These are phyloP conservation scores for Microbotryum lychnidis-dioicae DNA, from an alignment of 1,284 basidiomycete species.

Conservation along the genomic window DNA sequence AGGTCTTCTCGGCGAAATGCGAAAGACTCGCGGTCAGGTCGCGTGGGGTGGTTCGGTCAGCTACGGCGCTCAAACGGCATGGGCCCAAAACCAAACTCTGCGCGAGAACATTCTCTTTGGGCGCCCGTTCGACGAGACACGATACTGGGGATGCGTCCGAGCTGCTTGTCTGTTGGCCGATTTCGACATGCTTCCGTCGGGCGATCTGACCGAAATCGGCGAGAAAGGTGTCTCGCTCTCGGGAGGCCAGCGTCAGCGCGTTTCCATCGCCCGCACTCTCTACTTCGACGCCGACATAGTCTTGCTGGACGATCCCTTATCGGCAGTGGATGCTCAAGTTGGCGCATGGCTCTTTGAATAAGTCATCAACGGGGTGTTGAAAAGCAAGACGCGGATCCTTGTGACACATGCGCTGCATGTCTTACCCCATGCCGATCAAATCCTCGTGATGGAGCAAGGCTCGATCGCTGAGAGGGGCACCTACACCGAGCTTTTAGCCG, in stretches of 20 bases:
- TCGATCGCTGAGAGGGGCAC: conserved; percentile 53
- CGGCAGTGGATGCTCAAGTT: conserved; percentile 75
- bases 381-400: conserved; percentile 63
- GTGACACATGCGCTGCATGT: conserved; percentile 42
- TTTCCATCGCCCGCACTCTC: conserved; percentile 57
- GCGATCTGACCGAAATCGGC: conserved; percentile 58
- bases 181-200: conserved; percentile 61
- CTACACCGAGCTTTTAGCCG: conserved; percentile 35
- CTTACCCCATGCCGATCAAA: conserved; percentile 35
- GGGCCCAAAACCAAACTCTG: conserved; percentile 75
- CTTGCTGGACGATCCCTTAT: conserved; percentile 64
- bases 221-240: conserved; percentile 48
- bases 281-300: conserved; percentile 63
- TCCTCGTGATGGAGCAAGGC: conserved; percentile 58
- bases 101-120: conserved; percentile 49
- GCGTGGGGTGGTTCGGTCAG: conserved; percentile 43
- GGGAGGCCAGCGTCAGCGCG: conserved; percentile 57
- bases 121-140: conserved; percentile 46
- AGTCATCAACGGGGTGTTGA: conserved; percentile 60
- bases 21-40: conserved; percentile 49
- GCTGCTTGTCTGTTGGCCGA: conserved; percentile 49
- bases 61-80: conserved; percentile 75
- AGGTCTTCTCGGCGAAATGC: conserved; percentile 66
- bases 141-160: conserved; percentile 36
- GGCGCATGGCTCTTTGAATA: conserved; percentile 77